Evolutionary conservation across 2,329 filamentous ascomycete genomes (phyloP).

Genomic region (Ascosphaera apis): DNA sequence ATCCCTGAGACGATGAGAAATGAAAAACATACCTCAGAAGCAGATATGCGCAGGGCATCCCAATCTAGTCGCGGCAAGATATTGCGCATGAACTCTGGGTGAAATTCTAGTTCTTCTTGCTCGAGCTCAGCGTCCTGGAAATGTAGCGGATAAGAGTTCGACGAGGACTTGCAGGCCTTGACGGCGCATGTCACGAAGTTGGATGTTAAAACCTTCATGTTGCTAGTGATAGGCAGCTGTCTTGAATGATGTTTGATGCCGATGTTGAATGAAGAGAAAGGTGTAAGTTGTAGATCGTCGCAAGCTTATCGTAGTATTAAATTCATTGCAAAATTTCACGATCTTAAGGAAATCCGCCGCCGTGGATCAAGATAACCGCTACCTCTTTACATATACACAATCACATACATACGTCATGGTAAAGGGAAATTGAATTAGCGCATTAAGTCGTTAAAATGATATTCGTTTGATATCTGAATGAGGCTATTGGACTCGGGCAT

Average conservation of each 20-base stretch:
- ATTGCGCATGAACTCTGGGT: slow-evolving; percentile 59
- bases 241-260: no score
- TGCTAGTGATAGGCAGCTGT: slow-evolving; percentile 1
- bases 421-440: no score
- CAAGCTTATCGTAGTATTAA: not conserved
- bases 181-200: slow-evolving; percentile 95
- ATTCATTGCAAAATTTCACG: no score
- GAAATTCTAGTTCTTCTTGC: slow-evolving; percentile 59
- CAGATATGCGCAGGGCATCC: slow-evolving; percentile 52
- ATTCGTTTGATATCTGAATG: not conserved
- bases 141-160: slow-evolving; percentile 69
- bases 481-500: slow-evolving; percentile 40
- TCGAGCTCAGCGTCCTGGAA: slow-evolving; percentile 81
- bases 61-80: slow-evolving; percentile 76
- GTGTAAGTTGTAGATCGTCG: not conserved
- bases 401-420: no score
- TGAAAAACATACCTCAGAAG: slow-evolving; percentile 31
- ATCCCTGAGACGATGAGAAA: not conserved
- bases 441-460: no score
- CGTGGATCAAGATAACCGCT: not conserved
- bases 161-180: slow-evolving; percentile 71
- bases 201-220: slow-evolving; percentile 84
- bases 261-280: not conserved
- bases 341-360: no score
- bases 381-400: not conserved